Percentiles rank a stretch among this genome's conserved stretches.
These are phyloP conservation scores for Phaeosphaeria sp. DNA, from an alignment of 2,329 filamentous ascomycete genomes.

Conservation along the genomic window DNA sequence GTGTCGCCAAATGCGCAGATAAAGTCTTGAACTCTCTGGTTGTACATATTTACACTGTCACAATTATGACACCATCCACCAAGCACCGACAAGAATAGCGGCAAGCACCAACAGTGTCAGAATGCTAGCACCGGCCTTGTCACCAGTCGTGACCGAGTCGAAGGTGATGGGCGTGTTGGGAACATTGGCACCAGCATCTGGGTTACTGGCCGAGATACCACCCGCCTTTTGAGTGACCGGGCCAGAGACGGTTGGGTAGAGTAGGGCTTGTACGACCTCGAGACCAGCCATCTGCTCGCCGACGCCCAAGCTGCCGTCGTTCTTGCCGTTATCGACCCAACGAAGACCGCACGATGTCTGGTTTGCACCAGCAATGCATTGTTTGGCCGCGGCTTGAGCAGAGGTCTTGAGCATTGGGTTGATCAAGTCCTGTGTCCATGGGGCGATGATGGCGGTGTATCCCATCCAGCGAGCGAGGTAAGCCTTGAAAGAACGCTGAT, in stretches of 20 bases:
- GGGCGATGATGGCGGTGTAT: conserved; percentile 49
- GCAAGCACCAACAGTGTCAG: conserved; percentile 66
- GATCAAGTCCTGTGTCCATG: conserved; percentile 49
- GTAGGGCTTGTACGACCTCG: conserved; percentile 59
- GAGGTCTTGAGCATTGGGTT: conserved; percentile 61
- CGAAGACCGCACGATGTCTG: conserved; percentile 56
- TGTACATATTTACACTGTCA: conserved; percentile 9
- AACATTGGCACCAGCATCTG: conserved; percentile 45
- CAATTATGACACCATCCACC: conserved; percentile 58
- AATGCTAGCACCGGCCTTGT: conserved; percentile 73
- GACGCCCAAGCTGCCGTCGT: conserved; percentile 60
- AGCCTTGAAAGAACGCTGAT: conserved; percentile 57
- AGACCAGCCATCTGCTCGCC: conserved; percentile 67
- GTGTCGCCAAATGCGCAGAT: neutral
- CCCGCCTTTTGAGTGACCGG: conserved; percentile 59
- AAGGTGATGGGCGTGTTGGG: conserved; percentile 38
- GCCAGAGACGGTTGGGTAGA: conserved; percentile 39
- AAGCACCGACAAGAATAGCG: conserved; percentile 62
- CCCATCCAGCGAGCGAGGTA: conserved; percentile 54
- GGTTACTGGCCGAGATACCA: conserved; percentile 59
- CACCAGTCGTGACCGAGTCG: conserved; percentile 61
- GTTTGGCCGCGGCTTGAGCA: conserved; percentile 62
- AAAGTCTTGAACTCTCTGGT: conserved; percentile 1
- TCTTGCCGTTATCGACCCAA: conserved; percentile 51
- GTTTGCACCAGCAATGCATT: conserved; percentile 59